phyloP scores from a whole-genome alignment of 805 yeast genomes.

The Cyberlindnera xylosilytica region DNA sequence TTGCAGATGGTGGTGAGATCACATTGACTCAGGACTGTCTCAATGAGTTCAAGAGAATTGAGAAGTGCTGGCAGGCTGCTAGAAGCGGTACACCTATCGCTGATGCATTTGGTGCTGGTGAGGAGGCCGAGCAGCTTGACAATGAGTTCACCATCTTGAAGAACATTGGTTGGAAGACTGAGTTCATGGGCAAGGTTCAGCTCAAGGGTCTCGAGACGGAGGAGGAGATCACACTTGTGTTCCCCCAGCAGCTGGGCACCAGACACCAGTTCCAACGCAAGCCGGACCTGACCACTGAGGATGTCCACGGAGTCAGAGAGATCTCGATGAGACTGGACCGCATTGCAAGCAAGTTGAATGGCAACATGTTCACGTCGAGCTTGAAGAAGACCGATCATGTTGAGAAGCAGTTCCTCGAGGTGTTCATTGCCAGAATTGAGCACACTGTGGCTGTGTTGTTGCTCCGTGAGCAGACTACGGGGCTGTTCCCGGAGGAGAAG shows the following conservation, averaged over 20 bases:
- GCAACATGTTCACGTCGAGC: slow-evolving; percentile 31
- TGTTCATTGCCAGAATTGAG: slow-evolving; percentile 67
- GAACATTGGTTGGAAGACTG: slow-evolving; percentile 64
- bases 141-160: slow-evolving; percentile 62
- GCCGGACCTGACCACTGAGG: slow-evolving; percentile 36
- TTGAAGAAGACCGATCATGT: slow-evolving; percentile 36
- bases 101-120: slow-evolving; percentile 44
- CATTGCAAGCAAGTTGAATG: slow-evolving; percentile 48
- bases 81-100: slow-evolving; percentile 27
- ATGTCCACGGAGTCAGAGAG: slow-evolving; percentile 49
- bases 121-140: slow-evolving; percentile 55
- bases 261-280: slow-evolving; percentile 48
- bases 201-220: slow-evolving; percentile 94
- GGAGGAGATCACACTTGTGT: slow-evolving; percentile 76
- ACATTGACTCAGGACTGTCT: slow-evolving; percentile 81
- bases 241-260: slow-evolving; percentile 61
- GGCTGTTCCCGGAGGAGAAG: slow-evolving; percentile 16
- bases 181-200: slow-evolving; percentile 79
- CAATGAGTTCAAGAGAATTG: slow-evolving; percentile 61
- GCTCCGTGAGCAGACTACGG: slow-evolving; percentile 38
- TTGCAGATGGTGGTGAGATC: slow-evolving; percentile 98
- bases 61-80: slow-evolving; percentile 18
- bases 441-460: slow-evolving; percentile 45
- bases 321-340: slow-evolving; percentile 57
- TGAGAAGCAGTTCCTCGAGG: slow-evolving; percentile 55